A percentile compares a stretch with the other conserved stretches of the same genome.
Evolutionary conservation across 495 filamentous ascomycete genomes (phyloP).

Genomic region (Penicillium chermesinum): DNA sequence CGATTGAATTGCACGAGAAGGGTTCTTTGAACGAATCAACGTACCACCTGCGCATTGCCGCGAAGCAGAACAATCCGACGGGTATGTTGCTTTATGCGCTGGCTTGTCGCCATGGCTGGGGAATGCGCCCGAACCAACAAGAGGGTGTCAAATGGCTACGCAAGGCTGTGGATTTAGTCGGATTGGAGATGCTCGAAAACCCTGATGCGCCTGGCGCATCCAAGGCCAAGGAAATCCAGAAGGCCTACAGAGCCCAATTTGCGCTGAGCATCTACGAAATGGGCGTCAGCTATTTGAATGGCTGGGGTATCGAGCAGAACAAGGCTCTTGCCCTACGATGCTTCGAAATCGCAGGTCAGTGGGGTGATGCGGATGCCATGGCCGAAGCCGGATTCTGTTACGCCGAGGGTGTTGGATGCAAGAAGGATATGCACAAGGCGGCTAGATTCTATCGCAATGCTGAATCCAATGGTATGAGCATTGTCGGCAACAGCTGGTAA

Average conservation of each 20-base stretch:
- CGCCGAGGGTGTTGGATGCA: conserved; percentile 76
- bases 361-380: conserved; percentile 95
- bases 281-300: conserved; percentile 95
- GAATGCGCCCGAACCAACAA: conserved; percentile 82
- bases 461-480: conserved; percentile 88
- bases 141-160: conserved; percentile 90
- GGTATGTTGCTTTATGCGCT: conserved; percentile 95
- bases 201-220: conserved; percentile 61
- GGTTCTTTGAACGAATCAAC: conserved; percentile 87
- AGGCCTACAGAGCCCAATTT: conserved; percentile 83
- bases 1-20: conserved; percentile 80
- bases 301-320: conserved; percentile 94
- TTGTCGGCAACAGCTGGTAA: conserved; percentile 97
- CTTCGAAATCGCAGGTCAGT: conserved; percentile 92
- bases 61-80: conserved; percentile 76
- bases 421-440: conserved; percentile 93
- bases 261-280: conserved; percentile 93
- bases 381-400: conserved; percentile 86
- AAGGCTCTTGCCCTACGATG: conserved; percentile 82
- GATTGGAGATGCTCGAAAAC: conserved; percentile 75
- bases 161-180: conserved; percentile 81
- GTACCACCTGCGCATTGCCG: conserved; percentile 89
- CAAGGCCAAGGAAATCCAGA: conserved; percentile 58
- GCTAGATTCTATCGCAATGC: conserved; percentile 87
- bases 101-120: conserved; percentile 97